Conservation (phyloP, 192 early-diverging fungal species). For the Podochytrium sp. region DNA sequence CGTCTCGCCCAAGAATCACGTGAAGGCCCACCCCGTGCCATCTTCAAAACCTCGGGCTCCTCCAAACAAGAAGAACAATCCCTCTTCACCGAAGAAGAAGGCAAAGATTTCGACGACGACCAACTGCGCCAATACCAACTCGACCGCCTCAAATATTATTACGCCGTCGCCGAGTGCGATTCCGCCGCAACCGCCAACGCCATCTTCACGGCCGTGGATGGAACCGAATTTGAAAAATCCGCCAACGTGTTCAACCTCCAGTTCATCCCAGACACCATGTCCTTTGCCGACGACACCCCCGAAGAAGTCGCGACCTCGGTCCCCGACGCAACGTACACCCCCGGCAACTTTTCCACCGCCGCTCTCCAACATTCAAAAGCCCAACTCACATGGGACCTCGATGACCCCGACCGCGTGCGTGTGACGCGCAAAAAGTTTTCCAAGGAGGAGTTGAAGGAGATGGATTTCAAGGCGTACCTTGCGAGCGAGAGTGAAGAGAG, state of each 20-base stretch:
- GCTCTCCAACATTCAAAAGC: conserved; percentile 91
- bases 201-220: conserved; percentile 85
- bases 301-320: conserved; percentile 69
- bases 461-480: conserved; percentile 91
- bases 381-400: conserved; percentile 95
- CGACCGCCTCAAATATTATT: conserved; percentile 87
- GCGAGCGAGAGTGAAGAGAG: conserved; percentile 73
- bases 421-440: conserved; percentile 83
- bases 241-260: conserved; percentile 94
- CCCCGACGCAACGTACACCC: conserved; percentile 46
- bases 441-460: conserved; percentile 83
- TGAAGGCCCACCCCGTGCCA: conserved; percentile 77
- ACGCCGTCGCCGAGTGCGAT: conserved; percentile 94
- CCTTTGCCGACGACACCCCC: conserved; percentile 76
- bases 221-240: conserved; percentile 86
- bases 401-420: conserved; percentile 82
- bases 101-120: conserved; percentile 81
- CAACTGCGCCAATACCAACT: conserved; percentile 90
- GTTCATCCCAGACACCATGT: conserved; percentile 90
- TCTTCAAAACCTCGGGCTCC: conserved; percentile 57
- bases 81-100: conserved; percentile 56
- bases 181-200: conserved; percentile 76
- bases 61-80: conserved; percentile 43
- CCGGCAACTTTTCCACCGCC: conserved; percentile 62
- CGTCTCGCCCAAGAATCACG: conserved; percentile 69